Conservation (phyloP, 495 filamentous ascomycete species). For the Massariosphaeria phaeospora region DNA sequence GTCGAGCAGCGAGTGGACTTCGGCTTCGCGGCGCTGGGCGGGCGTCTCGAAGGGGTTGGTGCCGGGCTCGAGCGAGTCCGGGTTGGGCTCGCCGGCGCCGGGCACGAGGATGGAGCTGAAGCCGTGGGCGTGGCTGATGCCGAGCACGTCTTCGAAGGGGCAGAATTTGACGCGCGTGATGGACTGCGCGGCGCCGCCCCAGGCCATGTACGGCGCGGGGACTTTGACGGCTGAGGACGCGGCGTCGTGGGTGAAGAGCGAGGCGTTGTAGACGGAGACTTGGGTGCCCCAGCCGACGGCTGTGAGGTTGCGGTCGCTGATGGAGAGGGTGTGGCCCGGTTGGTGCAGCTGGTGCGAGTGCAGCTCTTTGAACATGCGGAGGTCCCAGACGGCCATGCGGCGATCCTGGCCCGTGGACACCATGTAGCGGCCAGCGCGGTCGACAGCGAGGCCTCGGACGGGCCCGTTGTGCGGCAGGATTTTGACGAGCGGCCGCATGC, state of each 20-base stretch:
- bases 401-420: slow-evolving; percentile 85
- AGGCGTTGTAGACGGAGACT: slow-evolving; percentile 71
- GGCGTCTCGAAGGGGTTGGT: slow-evolving; percentile 93
- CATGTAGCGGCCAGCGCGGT: slow-evolving; percentile 92
- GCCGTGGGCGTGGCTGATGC: slow-evolving; percentile 75
- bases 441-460: slow-evolving; percentile 79
- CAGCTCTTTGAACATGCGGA: slow-evolving; percentile 88
- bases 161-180: slow-evolving; percentile 86
- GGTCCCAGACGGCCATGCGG: slow-evolving; percentile 93
- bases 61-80: slow-evolving; percentile 72
- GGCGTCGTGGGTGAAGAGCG: slow-evolving; percentile 22
- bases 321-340: slow-evolving; percentile 77
- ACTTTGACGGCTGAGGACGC: slow-evolving; percentile 52
- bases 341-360: slow-evolving; percentile 82
- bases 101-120: slow-evolving; percentile 87
- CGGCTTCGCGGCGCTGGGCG: slow-evolving; percentile 88
- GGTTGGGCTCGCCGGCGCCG: slow-evolving; percentile 93
- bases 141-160: slow-evolving; percentile 89
- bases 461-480: slow-evolving; percentile 90
- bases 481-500: slow-evolving; percentile 78
- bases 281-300: slow-evolving; percentile 91
- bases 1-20: slow-evolving; percentile 81
- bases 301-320: slow-evolving; percentile 81
- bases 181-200: slow-evolving; percentile 78
- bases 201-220: slow-evolving; percentile 84